A percentile compares a stretch with the other conserved stretches of the same genome.
Evolutionary conservation across 1,284 basidiomycete genomes (phyloP).

Genomic region (Rhodotorula sp.): DNA sequence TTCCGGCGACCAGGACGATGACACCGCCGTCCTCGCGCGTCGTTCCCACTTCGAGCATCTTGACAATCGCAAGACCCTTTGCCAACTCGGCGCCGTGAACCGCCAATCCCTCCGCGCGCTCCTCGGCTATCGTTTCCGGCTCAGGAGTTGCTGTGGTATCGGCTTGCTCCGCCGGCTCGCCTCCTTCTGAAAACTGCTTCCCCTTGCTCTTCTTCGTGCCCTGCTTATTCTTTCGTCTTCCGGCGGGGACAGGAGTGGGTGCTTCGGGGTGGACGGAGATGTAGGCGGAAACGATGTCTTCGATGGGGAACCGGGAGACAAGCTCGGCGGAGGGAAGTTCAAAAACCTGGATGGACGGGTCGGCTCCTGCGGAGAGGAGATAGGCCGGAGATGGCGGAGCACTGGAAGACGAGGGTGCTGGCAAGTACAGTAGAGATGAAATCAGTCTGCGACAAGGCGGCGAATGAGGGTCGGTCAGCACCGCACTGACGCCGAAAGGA

Average conservation of each 20-base stretch:
- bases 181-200: neutral
- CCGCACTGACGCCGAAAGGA: neutral
- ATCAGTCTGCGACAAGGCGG: constrained; percentile 62
- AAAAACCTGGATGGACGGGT: constrained; percentile 73
- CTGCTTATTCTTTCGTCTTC: constrained; percentile 24
- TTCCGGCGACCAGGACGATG: constrained; percentile 32
- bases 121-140: constrained; percentile 7
- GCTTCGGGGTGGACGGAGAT: constrained; percentile 27
- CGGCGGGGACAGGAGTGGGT: constrained; percentile 19
- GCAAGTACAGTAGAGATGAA: constrained; percentile 71
- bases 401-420: neutral
- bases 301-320: constrained; percentile 23
- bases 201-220: constrained; percentile 22
- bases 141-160: neutral
- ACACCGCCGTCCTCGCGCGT: constrained; percentile 23
- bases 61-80: constrained; percentile 35
- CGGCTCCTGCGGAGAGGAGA: constrained; percentile 84
- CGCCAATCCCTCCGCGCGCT: neutral
- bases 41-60: constrained; percentile 33
- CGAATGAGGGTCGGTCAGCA: neutral
- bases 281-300: constrained; percentile 23
- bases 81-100: constrained; percentile 5
- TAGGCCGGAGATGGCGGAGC: constrained; percentile 35
- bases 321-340: constrained; percentile 48
- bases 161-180: no score